Evolutionary conservation across 108 stramenopile genomes (phyloP).

Genomic region (Nitzschia putrida): DNA sequence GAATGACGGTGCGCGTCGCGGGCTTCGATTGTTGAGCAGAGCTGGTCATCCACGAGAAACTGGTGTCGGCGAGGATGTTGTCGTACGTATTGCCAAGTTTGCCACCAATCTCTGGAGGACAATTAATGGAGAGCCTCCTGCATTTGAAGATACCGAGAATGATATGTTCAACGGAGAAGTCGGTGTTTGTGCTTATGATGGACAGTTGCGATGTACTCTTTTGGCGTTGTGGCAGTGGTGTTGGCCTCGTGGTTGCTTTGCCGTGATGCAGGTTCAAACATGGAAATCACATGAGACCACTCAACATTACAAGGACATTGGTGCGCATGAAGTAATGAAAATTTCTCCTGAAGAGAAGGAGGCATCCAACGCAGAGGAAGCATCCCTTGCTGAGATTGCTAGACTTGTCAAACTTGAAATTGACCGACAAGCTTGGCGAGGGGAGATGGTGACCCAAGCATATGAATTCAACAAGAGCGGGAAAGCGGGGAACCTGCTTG

Average conservation of each 20-base stretch:
- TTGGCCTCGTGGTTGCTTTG: conserved; percentile 70
- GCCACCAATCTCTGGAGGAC: conserved; percentile 82
- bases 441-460: conserved; percentile 72
- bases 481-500: conserved; percentile 32
- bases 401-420: conserved; percentile 57
- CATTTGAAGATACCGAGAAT: conserved; percentile 1
- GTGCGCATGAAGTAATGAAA: conserved; percentile 72
- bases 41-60: conserved; percentile 61
- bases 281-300: conserved; percentile 61
- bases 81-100: conserved; percentile 76
- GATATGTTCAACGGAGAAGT: conserved; percentile 24
- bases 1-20: conserved; percentile 83
- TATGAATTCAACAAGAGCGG: conserved; percentile 51
- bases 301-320: conserved; percentile 57
- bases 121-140: conserved; percentile 73
- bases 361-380: conserved; percentile 60
- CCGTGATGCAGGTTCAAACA: conserved; percentile 53
- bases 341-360: conserved; percentile 71
- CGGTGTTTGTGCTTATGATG: conserved; percentile 73
- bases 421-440: conserved; percentile 80
- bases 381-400: conserved; percentile 48
- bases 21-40: conserved; percentile 59
- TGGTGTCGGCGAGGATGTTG: conserved; percentile 37
- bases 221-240: conserved; percentile 85
- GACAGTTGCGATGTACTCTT: conserved; percentile 67